These are phyloP conservation scores for Pseudozyma tsukubaensis DNA, from an alignment of 1,284 basidiomycete species.

Conservation along the genomic window DNA sequence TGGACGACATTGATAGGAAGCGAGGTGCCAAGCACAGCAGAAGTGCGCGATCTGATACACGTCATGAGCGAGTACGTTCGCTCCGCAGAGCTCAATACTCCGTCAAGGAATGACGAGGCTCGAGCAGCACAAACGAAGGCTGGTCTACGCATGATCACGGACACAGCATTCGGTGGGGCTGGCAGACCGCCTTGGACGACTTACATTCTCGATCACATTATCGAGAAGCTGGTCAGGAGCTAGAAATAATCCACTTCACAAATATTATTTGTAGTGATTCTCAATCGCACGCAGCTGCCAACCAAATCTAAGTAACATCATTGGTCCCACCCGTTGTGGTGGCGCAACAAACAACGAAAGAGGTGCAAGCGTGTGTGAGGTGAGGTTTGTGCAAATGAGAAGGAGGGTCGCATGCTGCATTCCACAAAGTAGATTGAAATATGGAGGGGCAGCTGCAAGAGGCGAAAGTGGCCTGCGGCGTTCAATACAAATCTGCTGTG, in stretches of 20 bases:
- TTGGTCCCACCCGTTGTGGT: background rate
- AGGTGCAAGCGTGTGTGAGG: too few species aligned
- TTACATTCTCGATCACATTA: conserved; percentile 23
- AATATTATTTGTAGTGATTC: too few species aligned
- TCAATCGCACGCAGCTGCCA: background rate
- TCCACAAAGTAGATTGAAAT: too few species aligned
- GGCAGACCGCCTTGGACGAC: conserved; percentile 26
- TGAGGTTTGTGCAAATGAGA: too few species aligned
- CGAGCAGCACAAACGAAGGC: background rate
- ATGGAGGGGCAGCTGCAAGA: too few species aligned
- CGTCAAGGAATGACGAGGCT: background rate
- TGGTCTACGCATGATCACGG: conserved; percentile 15
- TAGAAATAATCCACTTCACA: background rate
- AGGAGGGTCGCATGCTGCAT: too few species aligned
- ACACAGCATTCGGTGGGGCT: conserved; percentile 23
- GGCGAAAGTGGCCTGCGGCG: too few species aligned
- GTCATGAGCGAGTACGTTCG: conserved; percentile 16
- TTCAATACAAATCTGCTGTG: too few species aligned
- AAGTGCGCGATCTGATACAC: conserved; percentile 20
- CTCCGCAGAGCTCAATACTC: background rate
- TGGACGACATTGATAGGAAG: conserved; percentile 18
- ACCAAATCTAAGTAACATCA: background rate
- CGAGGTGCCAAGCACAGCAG: conserved; percentile 19
- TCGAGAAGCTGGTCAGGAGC: conserved; percentile 4
- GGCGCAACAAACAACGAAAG: too few species aligned